Conservation (phyloP, 2,329 filamentous ascomycete species). For the Anthostomella pinea region DNA sequence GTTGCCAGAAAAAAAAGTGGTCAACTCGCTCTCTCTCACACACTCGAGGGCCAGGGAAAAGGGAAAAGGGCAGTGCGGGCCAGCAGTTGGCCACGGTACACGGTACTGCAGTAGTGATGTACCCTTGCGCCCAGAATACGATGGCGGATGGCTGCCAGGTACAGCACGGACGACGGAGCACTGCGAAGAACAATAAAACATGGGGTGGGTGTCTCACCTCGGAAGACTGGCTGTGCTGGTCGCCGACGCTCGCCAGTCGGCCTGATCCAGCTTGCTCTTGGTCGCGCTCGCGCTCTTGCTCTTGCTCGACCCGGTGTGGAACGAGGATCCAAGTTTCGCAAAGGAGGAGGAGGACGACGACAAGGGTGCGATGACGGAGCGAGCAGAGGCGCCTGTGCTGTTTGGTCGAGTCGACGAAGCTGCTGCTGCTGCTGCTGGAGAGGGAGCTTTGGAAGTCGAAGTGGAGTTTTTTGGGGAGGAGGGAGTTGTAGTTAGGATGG, state of each 20-base stretch:
- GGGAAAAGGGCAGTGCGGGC: slow-evolving; percentile 31
- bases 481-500: slow-evolving; percentile 1
- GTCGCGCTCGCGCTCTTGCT: not conserved
- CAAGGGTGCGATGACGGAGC: too few species aligned
- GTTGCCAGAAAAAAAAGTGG: slow-evolving; percentile 29
- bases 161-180: too few species aligned
- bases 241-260: slow-evolving; percentile 21
- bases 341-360: not conserved
- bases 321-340: too few species aligned
- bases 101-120: too few species aligned
- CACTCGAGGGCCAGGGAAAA: slow-evolving; percentile 14
- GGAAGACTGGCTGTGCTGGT: slow-evolving; percentile 14
- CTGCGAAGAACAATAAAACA: slow-evolving; percentile 20
- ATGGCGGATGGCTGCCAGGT: slow-evolving; percentile 15
- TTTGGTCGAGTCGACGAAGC: too few species aligned
- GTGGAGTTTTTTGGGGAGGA: slow-evolving; percentile 1
- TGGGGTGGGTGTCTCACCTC: slow-evolving; percentile 33
- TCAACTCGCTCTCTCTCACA: slow-evolving; percentile 25
- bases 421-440: not conserved
- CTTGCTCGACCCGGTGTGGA: too few species aligned
- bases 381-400: not conserved
- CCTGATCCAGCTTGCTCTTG: slow-evolving; percentile 16
- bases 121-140: slow-evolving; percentile 26
- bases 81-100: slow-evolving; percentile 29
- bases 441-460: not conserved